These are phyloP conservation scores for Marsdenia floribunda DNA, from an alignment of 257 asterid genomes.

Conservation along the genomic window DNA sequence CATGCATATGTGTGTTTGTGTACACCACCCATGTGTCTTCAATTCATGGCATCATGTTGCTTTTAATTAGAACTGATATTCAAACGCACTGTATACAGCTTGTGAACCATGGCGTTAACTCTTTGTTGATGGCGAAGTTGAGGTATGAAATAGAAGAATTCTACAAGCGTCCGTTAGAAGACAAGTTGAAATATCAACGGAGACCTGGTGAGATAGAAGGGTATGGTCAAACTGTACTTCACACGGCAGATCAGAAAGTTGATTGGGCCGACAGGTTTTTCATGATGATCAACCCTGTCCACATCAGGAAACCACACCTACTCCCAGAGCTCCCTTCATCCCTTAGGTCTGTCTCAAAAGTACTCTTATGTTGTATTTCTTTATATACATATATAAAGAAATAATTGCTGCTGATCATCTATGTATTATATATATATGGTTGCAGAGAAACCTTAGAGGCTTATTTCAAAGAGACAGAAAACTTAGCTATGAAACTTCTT, in stretches of 20 bases:
- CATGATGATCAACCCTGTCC: conserved; percentile 46
- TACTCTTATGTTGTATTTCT: too few relatives aligned
- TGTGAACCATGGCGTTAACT: conserved; percentile 53
- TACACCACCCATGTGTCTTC: too few relatives aligned
- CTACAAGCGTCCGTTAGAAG: conserved; percentile 54
- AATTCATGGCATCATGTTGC: too few relatives aligned
- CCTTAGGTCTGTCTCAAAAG: conserved; percentile 35
- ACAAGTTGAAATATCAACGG: conserved; percentile 33
- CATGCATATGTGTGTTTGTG: too few relatives aligned
- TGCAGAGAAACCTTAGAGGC: conserved; percentile 54
- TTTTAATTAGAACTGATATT: too few relatives aligned
- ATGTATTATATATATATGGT: not conserved
- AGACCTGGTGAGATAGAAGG: conserved; percentile 57
- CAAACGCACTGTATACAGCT: conserved; percentile 26
- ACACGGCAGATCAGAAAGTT: conserved; percentile 28
- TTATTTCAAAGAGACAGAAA: conserved; percentile 40
- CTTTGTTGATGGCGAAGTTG: conserved; percentile 44
- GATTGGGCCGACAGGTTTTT: conserved; percentile 71
- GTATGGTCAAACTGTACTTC: conserved; percentile 35
- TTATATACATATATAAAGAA: too few relatives aligned
- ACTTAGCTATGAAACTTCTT: conserved; percentile 25
- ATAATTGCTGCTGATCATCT: too few relatives aligned
- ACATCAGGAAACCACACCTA: conserved; percentile 46
- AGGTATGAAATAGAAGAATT: conserved; percentile 48
- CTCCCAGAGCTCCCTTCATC: conserved; percentile 50